These are phyloP conservation scores for Alternaria triticina DNA, from an alignment of 2,329 filamentous ascomycete genomes.

Conservation along the genomic window DNA sequence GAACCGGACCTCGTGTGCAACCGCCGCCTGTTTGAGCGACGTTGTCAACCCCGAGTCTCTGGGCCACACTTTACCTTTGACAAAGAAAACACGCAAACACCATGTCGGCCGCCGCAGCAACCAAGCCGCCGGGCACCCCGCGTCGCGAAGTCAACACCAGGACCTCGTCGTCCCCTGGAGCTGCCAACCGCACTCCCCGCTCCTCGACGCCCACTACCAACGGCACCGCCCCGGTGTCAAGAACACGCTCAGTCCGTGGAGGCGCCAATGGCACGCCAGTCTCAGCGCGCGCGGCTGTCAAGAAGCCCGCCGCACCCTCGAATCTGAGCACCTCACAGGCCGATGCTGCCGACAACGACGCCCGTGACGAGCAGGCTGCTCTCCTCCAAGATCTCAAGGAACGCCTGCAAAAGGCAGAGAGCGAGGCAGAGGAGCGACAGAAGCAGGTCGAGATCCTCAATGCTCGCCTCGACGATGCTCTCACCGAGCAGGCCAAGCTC, in stretches of 20 bases:
- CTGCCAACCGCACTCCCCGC: slow-evolving; percentile 42
- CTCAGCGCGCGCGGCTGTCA: slow-evolving; percentile 48
- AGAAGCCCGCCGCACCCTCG: slow-evolving; percentile 45
- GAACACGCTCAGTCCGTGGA: slow-evolving; percentile 42
- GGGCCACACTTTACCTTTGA: slow-evolving; percentile 10
- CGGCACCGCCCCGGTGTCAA: slow-evolving; percentile 35
- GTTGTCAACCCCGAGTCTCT: slow-evolving; percentile 15
- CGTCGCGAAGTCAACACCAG: slow-evolving; percentile 28
- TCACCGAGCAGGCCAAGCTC: slow-evolving; percentile 80
- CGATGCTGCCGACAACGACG: slow-evolving; percentile 62
- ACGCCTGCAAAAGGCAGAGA: slow-evolving; percentile 80
- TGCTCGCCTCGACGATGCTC: slow-evolving; percentile 81
- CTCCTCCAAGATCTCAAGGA: slow-evolving; percentile 85
- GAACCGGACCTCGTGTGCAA: slow-evolving; percentile 16
- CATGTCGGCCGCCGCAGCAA: slow-evolving; percentile 46
- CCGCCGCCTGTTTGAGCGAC: slow-evolving; percentile 16
- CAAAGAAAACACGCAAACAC: slow-evolving; percentile 11
- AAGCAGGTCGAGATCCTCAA: slow-evolving; percentile 87
- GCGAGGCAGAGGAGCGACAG: slow-evolving; percentile 75
- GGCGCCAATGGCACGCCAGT: slow-evolving; percentile 43
- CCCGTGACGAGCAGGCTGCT: slow-evolving; percentile 78
- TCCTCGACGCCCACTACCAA: slow-evolving; percentile 38
- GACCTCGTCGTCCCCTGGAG: slow-evolving; percentile 40
- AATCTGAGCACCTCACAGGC: slow-evolving; percentile 45
- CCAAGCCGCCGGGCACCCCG: slow-evolving; percentile 46